A percentile compares a stretch with the other conserved stretches of the same genome.
Evolutionary conservation across 129 eudicot species (phyloP).

Genomic region (Heracleum sosnowskyi): DNA sequence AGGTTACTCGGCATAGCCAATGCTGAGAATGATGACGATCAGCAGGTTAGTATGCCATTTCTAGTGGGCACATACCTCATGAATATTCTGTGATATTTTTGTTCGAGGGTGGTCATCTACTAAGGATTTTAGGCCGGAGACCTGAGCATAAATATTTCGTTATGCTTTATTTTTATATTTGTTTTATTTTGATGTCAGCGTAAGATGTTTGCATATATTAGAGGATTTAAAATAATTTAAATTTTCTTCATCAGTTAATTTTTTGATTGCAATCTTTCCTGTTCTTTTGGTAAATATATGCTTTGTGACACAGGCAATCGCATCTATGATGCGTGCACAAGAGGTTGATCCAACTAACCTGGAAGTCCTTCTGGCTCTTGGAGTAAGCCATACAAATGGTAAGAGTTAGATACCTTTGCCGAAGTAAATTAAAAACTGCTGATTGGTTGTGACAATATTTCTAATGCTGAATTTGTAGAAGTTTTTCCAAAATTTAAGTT

Average conservation of each 20-base stretch:
- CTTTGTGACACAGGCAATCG: constrained; percentile 12
- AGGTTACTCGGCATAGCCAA: constrained; percentile 91
- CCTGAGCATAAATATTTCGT: background rate
- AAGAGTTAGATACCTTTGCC: constrained; percentile 1
- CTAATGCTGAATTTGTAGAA: background rate
- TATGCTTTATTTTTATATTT: background rate
- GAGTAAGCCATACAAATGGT: constrained; percentile 99
- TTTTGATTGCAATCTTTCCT: background rate
- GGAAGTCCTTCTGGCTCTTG: constrained; percentile 96
- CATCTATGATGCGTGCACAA: constrained; percentile 11
- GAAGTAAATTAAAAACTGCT: background rate
- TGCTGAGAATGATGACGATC: constrained; percentile 98
- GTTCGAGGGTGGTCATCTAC: background rate
- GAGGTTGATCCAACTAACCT: constrained; percentile 64
- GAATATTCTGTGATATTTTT: background rate
- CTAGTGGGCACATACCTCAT: background rate
- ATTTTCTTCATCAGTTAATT: background rate
- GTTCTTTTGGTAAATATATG: background rate
- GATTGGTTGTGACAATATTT: background rate
- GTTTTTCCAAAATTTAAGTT: background rate
- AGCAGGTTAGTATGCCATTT: constrained; percentile 48
- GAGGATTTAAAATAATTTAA: no score
- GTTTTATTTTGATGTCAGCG: background rate
- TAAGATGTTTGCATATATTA: background rate
- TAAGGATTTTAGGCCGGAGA: background rate